phyloP scores from a whole-genome alignment of 257 asterid genomes.

The Phtheirospermum japonicum region DNA sequence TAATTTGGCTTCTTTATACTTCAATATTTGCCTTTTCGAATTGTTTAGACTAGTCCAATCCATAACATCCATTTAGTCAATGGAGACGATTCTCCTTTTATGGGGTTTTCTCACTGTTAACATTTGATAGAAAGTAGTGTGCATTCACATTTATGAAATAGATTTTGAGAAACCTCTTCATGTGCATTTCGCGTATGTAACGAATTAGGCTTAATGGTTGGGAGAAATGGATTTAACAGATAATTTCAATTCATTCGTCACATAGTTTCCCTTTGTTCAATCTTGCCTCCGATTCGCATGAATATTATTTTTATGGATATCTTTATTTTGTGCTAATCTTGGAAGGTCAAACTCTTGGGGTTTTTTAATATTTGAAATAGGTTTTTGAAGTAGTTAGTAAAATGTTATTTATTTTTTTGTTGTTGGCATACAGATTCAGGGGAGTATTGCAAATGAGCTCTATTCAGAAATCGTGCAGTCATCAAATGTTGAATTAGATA shows the following conservation, averaged over 20 bases:
- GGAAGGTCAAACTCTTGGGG: no score
- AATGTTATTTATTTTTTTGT: background rate
- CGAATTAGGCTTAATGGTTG: background rate
- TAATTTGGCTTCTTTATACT: no score
- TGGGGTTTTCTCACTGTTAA: no score
- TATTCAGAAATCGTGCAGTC: conserved; percentile 40
- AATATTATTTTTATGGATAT: background rate
- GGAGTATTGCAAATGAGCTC: conserved; percentile 51
- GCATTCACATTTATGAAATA: no score
- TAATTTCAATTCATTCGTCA: background rate
- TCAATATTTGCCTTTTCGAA: no score
- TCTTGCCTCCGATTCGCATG: background rate
- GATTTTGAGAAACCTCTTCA: no score
- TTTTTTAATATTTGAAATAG: no score
- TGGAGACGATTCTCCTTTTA: no score
- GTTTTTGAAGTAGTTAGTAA: no score
- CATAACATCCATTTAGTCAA: no score
- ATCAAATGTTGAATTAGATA: conserved; percentile 32
- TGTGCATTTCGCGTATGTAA: background rate
- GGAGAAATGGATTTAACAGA: conserved; percentile 6
- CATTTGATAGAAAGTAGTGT: no score
- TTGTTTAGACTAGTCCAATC: no score
- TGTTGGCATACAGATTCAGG: conserved; percentile 33
- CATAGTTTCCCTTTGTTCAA: background rate
- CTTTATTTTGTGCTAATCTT: background rate